These are phyloP conservation scores for Tagetes erecta DNA, from an alignment of 129 eudicot genomes.

Conservation along the genomic window DNA sequence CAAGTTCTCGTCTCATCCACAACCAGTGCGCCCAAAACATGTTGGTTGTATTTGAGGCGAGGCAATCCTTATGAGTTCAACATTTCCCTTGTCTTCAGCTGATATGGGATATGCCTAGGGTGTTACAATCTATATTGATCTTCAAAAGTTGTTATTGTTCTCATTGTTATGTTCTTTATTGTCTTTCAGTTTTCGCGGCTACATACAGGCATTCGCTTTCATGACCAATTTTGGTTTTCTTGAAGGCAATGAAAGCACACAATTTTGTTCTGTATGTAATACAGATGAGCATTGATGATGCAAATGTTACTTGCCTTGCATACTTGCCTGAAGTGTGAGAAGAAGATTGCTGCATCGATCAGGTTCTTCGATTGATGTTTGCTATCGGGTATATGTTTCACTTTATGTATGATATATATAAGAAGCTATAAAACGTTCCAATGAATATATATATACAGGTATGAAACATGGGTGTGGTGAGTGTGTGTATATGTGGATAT, in stretches of 20 bases:
- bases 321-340: constrained; percentile 13
- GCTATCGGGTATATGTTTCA: constrained; percentile 27
- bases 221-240: constrained; percentile 26
- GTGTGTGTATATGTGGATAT: constrained; percentile 38
- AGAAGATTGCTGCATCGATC: not conserved
- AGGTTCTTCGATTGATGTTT: constrained; percentile 23
- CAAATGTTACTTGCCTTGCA: constrained; percentile 21
- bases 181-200: constrained; percentile 20
- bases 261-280: constrained; percentile 43
- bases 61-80: not conserved
- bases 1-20: not conserved
- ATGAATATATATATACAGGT: constrained; percentile 65
- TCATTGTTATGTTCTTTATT: not conserved
- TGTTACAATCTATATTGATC: not conserved
- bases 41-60: not conserved
- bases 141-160: not conserved
- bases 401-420: constrained; percentile 22
- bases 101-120: no score
- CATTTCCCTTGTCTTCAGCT: not conserved
- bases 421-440: constrained; percentile 10
- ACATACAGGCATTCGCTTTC: constrained; percentile 25
- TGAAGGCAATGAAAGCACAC: constrained; percentile 31
- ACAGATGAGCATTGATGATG: constrained; percentile 30
- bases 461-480: constrained; percentile 21
- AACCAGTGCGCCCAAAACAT: not conserved